Evolutionary conservation across 208 protist genomes (phyloP).

Genomic region (Borovskyia barvae): DNA sequence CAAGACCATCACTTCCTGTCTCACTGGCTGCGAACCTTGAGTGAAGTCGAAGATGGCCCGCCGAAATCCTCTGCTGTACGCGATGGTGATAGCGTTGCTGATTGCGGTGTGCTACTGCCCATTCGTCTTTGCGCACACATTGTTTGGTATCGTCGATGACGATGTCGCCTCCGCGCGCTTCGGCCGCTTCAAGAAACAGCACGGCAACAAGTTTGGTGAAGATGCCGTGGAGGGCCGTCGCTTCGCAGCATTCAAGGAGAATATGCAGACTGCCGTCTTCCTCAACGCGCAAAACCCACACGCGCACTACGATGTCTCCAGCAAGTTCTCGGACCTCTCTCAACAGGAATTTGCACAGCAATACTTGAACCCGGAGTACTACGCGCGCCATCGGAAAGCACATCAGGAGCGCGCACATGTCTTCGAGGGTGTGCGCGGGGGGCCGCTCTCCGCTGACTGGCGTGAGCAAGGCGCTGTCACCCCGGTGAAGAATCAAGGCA

Average conservation of each 20-base stretch:
- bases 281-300: slow-evolving; percentile 55
- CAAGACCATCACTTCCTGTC: not conserved
- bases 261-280: slow-evolving; percentile 37
- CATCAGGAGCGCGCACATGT: slow-evolving; percentile 6
- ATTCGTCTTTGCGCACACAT: not conserved
- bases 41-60: slow-evolving; percentile 20
- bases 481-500: slow-evolving; percentile 93
- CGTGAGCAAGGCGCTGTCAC: slow-evolving; percentile 84
- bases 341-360: slow-evolving; percentile 41
- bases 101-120: slow-evolving; percentile 9
- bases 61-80: slow-evolving; percentile 15
- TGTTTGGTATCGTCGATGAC: slow-evolving; percentile 1
- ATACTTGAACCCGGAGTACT: slow-evolving; percentile 34
- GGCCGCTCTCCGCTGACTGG: slow-evolving; percentile 66
- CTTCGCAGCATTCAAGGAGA: slow-evolving; percentile 56
- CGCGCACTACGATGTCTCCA: slow-evolving; percentile 42
- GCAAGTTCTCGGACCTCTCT: slow-evolving; percentile 52
- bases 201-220: slow-evolving; percentile 64
- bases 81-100: slow-evolving; percentile 11
- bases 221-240: slow-evolving; percentile 48
- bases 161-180: slow-evolving; percentile 30
- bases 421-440: slow-evolving; percentile 1
- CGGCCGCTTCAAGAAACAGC: slow-evolving; percentile 61
- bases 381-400: slow-evolving; percentile 3
- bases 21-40: not conserved